Percentiles rank a stretch among this genome's conserved stretches.
These are phyloP conservation scores for Ceratobasidium sp. DNA, from an alignment of 1,284 basidiomycete genomes.

Conservation along the genomic window DNA sequence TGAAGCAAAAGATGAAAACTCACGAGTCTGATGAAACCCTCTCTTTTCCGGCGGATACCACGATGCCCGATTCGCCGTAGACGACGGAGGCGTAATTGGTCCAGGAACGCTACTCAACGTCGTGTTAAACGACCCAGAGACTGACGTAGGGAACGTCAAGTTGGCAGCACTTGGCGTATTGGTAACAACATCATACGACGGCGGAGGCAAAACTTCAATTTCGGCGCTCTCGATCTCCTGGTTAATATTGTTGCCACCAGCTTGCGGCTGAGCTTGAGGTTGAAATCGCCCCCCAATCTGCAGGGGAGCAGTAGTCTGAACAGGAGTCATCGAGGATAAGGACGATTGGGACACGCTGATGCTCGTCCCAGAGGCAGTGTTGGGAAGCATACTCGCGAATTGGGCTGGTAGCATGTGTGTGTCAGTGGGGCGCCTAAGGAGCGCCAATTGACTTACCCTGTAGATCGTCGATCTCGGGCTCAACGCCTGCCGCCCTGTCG, in stretches of 20 bases:
- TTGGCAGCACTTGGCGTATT: slow-evolving; percentile 33
- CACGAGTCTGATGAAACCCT: slow-evolving; percentile 12
- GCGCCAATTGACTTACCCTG: slow-evolving; percentile 28
- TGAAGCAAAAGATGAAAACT: not conserved
- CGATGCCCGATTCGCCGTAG: slow-evolving; percentile 12
- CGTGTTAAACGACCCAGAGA: slow-evolving; percentile 25
- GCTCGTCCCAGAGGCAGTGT: slow-evolving; percentile 32
- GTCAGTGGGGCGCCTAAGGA: slow-evolving; percentile 1
- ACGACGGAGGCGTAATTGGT: slow-evolving; percentile 24
- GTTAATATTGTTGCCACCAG: slow-evolving; percentile 26
- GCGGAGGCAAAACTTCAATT: slow-evolving; percentile 35
- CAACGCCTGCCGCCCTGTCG: not conserved
- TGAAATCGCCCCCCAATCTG: not conserved
- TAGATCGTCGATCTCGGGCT: slow-evolving; percentile 34
- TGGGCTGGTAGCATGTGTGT: slow-evolving; percentile 20
- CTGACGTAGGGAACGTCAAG: slow-evolving; percentile 34
- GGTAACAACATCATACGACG: slow-evolving; percentile 29
- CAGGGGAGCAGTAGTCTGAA: slow-evolving; percentile 26
- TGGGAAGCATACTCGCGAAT: slow-evolving; percentile 37
- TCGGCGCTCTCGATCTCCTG: slow-evolving; percentile 28
- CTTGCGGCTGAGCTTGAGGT: not conserved
- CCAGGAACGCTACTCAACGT: slow-evolving; percentile 34
- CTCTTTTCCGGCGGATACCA: slow-evolving; percentile 36
- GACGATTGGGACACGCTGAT: slow-evolving; percentile 20
- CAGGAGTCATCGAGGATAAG: slow-evolving; percentile 13